Base-by-base conservation (phyloP, 2,329 filamentous ascomycete genomes). In the Sarocladium oryzae region DNA sequence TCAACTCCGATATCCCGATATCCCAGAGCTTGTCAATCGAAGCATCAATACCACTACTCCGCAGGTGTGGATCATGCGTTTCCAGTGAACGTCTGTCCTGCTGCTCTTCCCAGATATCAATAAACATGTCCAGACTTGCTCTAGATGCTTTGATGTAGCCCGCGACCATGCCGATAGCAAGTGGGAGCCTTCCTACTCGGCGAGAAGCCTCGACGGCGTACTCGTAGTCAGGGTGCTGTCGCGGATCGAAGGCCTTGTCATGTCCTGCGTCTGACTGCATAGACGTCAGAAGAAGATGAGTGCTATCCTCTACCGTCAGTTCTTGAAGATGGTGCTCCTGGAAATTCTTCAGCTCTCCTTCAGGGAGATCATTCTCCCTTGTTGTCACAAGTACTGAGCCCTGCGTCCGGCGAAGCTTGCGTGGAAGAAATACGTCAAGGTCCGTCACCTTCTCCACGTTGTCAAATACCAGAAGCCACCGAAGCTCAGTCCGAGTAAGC, bases 1-100 rank as follows among this genome's bases (percentile, higher is more conserved):
- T 45, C 40, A 45, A n/a, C 40, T 45, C 40, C 11, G 40, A 45
- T 8, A 45, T 45, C 21, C 40, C 40, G n/a, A 45, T 45, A 30
- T 45, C 40, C 40, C 40, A 45, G 7, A 45, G 23, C 21, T 21
- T 45, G 40, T 45, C 40, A 30, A 45, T 45, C 9, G 40, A 45
- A 30, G 40, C 40, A 45, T 45, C 40, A 20, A 45, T 45, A 4
- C 40, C 40, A 18, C 16, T n/a, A 18, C 6, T 23, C n/a, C n/a
- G 13, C 4, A 23, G 6, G 11, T 9, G 4, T 11, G 24, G 40
- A n/a, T 30, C 18, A 6, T 30, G 40, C 16, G 40, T 4, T 5
- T 45, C 40, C 10, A 23, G 9, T 18, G 21, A n/a, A n/a, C 24
- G 40, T 15, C 40, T 9, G 13, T 28, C 40, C 21, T 30, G 21